Base-by-base conservation (phyloP, 2,329 filamentous ascomycete genomes). In the Ophiostoma piceae region DNA sequence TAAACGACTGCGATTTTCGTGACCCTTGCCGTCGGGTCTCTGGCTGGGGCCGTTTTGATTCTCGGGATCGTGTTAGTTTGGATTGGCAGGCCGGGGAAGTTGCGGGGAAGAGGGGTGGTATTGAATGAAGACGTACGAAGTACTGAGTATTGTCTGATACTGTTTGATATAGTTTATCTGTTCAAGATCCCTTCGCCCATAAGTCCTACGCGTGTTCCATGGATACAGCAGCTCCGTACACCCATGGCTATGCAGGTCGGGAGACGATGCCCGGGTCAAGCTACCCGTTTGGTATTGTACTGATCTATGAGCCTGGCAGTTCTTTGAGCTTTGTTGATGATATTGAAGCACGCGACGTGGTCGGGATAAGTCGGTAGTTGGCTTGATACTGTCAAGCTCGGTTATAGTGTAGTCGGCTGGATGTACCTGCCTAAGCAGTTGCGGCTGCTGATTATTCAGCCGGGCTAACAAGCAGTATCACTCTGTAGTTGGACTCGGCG, bases 61-160 rank as follows among this genome's bases (percentile, higher is more conserved):
- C n/a, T 57, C 51, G 51, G 51, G 51, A 57, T 22, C 51, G 9
- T 57, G 22, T 57, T 57, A 57, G 51, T 26, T 12, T 57, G 22
- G 51, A 57, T 22, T 26, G 51, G 51, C n/a, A 57, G n/a, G 9
- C 51, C 51, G 51, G 51, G 51, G 51, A 57, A 57, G n/a, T 57
- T 57, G 51, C 51, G 51, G 51, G n/a, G 51, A 57, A 57, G 51
- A 57, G 51, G 51, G 51, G 51, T 19, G 47, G 22, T 11, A 26
- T 19, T n/a, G 9, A 8, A 26, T 26, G n/a, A 57, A 57, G 22
- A 57, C 26, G 26, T 29, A 29, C 26, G 26, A 29, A 29, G 26
- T 29, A 29, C 26, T 29, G 26, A 26, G 43, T n/a, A 35, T 35
- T 35, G 35, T 35, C 35, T 35, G 35, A 35, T 35, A 8, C 12